Conservation (phyloP, 2,329 filamentous ascomycete species). For the Colletotrichum sp. region DNA sequence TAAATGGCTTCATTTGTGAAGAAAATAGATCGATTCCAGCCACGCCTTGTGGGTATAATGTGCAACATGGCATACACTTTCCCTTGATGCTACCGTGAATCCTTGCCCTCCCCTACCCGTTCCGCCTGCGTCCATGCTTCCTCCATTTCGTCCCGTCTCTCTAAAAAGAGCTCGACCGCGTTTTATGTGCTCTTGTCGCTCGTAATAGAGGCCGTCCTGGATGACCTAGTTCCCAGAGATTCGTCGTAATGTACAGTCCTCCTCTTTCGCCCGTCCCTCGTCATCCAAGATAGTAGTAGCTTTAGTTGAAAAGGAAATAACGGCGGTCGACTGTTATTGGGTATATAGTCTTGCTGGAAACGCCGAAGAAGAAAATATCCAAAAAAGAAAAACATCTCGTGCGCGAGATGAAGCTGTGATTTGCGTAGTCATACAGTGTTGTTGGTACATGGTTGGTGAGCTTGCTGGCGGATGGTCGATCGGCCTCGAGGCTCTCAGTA, state of each 20-base stretch:
- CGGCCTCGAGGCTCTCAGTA: not conserved
- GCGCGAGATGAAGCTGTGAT: slow-evolving; percentile 2
- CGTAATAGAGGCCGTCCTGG: not conserved
- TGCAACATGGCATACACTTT: not conserved
- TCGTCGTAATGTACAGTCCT: slow-evolving; percentile 6
- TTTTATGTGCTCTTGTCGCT: not conserved
- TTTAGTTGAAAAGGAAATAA: not conserved
- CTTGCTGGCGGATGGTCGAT: not conserved
- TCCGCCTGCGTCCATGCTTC: not conserved
- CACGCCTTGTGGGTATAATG: not conserved
- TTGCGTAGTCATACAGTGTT: not conserved
- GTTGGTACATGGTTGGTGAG: not conserved
- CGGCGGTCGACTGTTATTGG: slow-evolving; percentile 13
- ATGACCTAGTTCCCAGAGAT: not conserved
- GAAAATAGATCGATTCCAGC: not conserved
- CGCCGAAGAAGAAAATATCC: not conserved
- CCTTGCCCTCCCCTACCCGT: not conserved
- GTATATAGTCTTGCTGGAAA: slow-evolving; percentile 17
- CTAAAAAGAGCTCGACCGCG: slow-evolving; percentile 4
- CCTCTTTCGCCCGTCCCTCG: not conserved
- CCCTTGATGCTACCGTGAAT: not conserved
- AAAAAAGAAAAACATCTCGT: not conserved
- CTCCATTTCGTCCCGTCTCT: not conserved
- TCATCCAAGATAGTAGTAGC: not conserved
- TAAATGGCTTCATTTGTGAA: not conserved